Evolutionary conservation across 345 rosid species (phyloP), one percentile per base, ranked within the genome.

Genomic region (Hibiscus syriacus): DNA sequence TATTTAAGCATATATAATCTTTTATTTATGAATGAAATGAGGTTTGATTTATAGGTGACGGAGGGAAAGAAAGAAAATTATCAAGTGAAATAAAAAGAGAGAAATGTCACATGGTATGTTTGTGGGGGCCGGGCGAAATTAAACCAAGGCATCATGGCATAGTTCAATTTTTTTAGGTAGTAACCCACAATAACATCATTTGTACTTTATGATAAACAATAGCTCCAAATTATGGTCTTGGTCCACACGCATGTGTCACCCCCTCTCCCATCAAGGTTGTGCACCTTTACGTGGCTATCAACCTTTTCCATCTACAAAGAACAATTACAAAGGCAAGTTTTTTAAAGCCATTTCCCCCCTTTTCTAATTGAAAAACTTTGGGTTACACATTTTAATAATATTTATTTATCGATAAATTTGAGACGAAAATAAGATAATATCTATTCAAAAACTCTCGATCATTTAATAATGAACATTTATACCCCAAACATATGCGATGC

Each of bases 91-190:
- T 17, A 50, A 6, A 50, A 61, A n/a, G 27, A 27, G 20, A 20
- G 56, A 62, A 58, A 57, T 50, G 34, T 70, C 86, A 80, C 82
- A 64, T 83, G 84, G 80, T 76, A 59, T 83, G 84, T 67, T 77
- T 65, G 29, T 1, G 12, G 68, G 68, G 19, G 26, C 17, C 49
- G 12, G 55, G 25, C 19, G 62, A 45, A 16, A 69, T 46, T 76
- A 75, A 30, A 57, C 74, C 36, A 55, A 20, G 30, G 36, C 60
- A 71, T 45, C 68, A 75, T 73, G 69, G 69, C 2, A 9, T 13
- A 60, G 29, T 45, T 9, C 2, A 7, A 43, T 67, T 4, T 68
- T 19, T 32, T 22, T 58, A 2, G 54, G 55, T n/a, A n/a, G 55
- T 54, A 64, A 20, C 54, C 22, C 70, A 70, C 74, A 19, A 20